Evolutionary conservation across 108 stramenopile genomes (phyloP).

Genomic region (Skeletonema potamos): DNA sequence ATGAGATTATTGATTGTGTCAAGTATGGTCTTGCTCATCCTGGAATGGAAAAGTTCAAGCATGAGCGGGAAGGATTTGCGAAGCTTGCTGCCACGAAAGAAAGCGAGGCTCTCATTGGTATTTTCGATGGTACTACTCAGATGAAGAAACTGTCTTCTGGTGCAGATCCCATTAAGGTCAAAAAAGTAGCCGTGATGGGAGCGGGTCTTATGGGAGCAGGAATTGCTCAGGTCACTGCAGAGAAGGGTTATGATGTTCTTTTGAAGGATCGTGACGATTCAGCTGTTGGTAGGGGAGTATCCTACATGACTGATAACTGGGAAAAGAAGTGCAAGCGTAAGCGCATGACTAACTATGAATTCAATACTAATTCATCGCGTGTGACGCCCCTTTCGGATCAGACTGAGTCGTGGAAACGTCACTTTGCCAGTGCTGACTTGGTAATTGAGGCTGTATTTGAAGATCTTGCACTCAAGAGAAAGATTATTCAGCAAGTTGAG

Average conservation of each 20-base stretch:
- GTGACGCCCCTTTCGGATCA: conserved; percentile 91
- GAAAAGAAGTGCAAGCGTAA: conserved; percentile 91
- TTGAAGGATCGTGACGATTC: conserved; percentile 95
- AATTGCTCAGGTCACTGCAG: conserved; percentile 97
- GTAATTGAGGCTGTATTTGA: conserved; percentile 99
- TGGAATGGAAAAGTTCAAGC: conserved; percentile 65
- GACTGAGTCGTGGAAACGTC: conserved; percentile 66
- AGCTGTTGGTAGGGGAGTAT: conserved; percentile 79
- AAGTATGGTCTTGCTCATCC: conserved; percentile 86
- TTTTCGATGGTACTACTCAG: conserved; percentile 94
- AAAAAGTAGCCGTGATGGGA: conserved; percentile 96
- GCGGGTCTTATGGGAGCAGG: conserved; percentile 99
- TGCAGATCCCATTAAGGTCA: conserved; percentile 61
- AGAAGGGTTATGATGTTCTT: conserved; percentile 92
- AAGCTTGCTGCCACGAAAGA: conserved; percentile 95
- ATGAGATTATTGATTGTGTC: conserved; percentile 93
- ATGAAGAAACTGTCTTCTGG: conserved; percentile 93
- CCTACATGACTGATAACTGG: conserved; percentile 93
- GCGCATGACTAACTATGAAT: conserved; percentile 91
- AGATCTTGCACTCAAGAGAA: conserved; percentile 94
- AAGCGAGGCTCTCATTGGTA: conserved; percentile 92
- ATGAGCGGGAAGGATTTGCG: conserved; percentile 95
- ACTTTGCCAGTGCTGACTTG: conserved; percentile 91
- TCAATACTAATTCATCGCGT: conserved; percentile 84
- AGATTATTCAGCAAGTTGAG: conserved; percentile 92